phyloP scores from a whole-genome alignment of 306 rosid genomes.

The Canavalia ensiformis region DNA sequence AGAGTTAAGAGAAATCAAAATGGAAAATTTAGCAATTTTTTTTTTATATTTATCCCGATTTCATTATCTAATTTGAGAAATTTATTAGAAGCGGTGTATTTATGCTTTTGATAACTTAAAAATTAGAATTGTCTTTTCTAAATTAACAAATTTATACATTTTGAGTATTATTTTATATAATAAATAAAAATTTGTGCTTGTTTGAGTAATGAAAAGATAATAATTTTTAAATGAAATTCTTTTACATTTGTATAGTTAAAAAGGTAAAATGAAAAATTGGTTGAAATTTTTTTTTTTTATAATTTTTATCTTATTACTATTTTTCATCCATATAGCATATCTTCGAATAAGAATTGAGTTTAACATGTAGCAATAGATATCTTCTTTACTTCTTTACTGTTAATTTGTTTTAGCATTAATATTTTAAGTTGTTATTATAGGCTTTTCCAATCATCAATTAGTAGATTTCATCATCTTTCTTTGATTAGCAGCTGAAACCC shows the following conservation, averaged over 20 bases:
- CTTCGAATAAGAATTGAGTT: constrained; percentile 79
- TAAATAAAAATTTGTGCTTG: constrained; percentile 2
- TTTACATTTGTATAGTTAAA: constrained; percentile 13
- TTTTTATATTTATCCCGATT: constrained; percentile 1
- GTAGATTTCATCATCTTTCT: constrained; percentile 83
- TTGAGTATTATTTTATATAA: not conserved
- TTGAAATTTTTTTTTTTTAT: constrained; percentile 1
- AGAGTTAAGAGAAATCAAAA: not conserved
- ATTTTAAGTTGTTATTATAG: constrained; percentile 54
- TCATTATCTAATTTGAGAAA: constrained; percentile 8
- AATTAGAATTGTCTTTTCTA: constrained; percentile 6
- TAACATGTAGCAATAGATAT: not conserved
- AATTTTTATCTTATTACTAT: constrained; percentile 3
- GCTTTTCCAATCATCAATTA: constrained; percentile 95
- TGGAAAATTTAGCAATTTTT: constrained; percentile 29
- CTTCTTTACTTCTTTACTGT: not conserved
- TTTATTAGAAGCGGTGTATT: not conserved
- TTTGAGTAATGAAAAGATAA: not conserved
- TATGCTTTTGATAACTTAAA: not conserved
- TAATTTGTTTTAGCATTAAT: constrained; percentile 43
- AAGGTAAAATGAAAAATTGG: constrained; percentile 9
- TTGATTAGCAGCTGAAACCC: constrained; percentile 67
- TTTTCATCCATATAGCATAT: constrained; percentile 60
- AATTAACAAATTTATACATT: constrained; percentile 20
- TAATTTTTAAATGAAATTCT: not conserved